phyloP scores from a whole-genome alignment of 805 yeast species.

The Kluyveromyces aestuarii region DNA sequence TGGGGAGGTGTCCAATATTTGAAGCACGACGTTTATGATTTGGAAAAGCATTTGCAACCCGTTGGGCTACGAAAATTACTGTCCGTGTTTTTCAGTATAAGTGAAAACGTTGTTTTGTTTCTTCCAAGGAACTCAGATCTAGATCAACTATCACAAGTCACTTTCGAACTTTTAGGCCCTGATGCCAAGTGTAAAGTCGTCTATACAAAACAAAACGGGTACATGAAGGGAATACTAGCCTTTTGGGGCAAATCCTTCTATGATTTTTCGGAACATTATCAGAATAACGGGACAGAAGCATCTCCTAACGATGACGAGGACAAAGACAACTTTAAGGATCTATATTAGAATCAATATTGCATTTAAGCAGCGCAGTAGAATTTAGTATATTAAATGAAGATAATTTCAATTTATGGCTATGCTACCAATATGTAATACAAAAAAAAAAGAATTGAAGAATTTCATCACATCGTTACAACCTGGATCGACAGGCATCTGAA shows the following conservation, averaged over 20 bases:
- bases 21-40: conserved; percentile 35
- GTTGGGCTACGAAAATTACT: conserved; percentile 38
- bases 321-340: not conserved
- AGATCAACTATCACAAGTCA: conserved; percentile 40
- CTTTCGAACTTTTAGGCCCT: conserved; percentile 38
- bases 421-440: not conserved
- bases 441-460: not conserved
- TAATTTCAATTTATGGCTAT: not conserved
- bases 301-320: not conserved
- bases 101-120: conserved; percentile 46
- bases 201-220: conserved; percentile 33
- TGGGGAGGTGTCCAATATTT: conserved; percentile 77
- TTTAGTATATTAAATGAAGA: too few relatives aligned
- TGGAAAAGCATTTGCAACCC: conserved; percentile 38
- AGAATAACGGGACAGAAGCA: not conserved
- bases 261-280: conserved; percentile 6
- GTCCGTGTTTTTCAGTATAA: conserved; percentile 31
- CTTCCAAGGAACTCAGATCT: conserved; percentile 54
- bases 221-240: conserved; percentile 45
- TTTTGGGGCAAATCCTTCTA: conserved; percentile 49
- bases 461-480: not conserved
- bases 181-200: conserved; percentile 38
- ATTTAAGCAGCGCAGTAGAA: not conserved
- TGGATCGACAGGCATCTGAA: not conserved
- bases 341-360: conserved; percentile 8